These are phyloP conservation scores for Neospora caninum DNA, from an alignment of 169 alveolate genomes.

Conservation along the genomic window DNA sequence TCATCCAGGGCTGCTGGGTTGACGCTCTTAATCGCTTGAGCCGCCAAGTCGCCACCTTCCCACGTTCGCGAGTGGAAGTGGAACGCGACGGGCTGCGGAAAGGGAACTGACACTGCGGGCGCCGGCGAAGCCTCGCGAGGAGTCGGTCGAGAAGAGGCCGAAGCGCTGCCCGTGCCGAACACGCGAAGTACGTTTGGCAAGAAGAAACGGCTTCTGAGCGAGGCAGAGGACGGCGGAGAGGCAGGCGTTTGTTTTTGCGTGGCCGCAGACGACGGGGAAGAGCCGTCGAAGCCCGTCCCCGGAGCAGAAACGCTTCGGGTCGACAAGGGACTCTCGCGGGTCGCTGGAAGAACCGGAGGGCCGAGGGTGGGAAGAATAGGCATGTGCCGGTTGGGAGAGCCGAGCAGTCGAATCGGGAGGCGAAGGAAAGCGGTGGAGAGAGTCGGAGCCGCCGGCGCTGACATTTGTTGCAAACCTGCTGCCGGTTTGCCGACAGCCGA, in stretches of 20 bases:
- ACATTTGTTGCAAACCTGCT: not conserved
- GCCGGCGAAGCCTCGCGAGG: not conserved
- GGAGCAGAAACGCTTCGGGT: too few species aligned
- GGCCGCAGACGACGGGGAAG: not conserved
- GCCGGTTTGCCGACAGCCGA: too few species aligned
- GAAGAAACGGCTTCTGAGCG: not conserved
- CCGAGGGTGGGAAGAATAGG: constrained; percentile 12
- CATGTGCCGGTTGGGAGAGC: constrained; percentile 22
- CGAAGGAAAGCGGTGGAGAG: not conserved
- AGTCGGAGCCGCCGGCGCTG: not conserved
- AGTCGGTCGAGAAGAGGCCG: not conserved
- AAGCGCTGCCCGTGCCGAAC: not conserved
- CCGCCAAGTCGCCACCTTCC: not conserved
- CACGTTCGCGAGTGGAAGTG: not conserved
- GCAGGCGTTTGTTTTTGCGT: not conserved
- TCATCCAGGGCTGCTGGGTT: not conserved
- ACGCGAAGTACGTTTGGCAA: not conserved
- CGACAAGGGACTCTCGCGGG: not conserved
- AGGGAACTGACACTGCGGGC: not conserved
- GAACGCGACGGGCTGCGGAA: not conserved
- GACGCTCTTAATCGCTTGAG: not conserved
- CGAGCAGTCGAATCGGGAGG: constrained; percentile 2
- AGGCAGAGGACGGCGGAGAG: not conserved
- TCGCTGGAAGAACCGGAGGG: constrained; percentile 6
- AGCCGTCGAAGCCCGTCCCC: not conserved